Percentiles rank a stretch among this genome's conserved stretches.
Evolutionary conservation across 2,329 filamentous ascomycete species (phyloP).

Genomic region (Cladorrhinum sp.): DNA sequence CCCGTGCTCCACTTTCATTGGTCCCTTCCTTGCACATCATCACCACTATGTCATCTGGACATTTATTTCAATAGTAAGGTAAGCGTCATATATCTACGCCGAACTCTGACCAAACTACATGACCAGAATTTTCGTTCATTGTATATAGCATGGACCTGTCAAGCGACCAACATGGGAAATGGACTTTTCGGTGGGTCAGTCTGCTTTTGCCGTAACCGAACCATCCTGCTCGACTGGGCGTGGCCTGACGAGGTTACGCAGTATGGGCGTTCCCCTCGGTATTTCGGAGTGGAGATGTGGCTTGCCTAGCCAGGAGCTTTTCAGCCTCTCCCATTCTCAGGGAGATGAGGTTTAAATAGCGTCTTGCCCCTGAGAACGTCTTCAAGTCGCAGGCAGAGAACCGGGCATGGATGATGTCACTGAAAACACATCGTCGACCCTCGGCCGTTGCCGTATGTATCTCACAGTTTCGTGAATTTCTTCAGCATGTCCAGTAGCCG

Average conservation of each 20-base stretch:
- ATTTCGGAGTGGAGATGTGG: not conserved
- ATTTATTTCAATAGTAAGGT: not conserved
- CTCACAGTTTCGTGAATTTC: constrained; percentile 35
- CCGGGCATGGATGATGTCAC: constrained; percentile 29
- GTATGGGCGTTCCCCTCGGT: not conserved
- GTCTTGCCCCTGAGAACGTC: not conserved
- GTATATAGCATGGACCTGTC: not conserved
- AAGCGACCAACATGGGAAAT: not conserved
- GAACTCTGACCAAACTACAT: no score
- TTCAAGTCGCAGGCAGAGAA: constrained; percentile 17
- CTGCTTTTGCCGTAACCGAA: not conserved
- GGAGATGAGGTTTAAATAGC: not conserved
- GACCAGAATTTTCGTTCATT: not conserved
- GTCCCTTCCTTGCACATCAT: not conserved
- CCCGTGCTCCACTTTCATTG: constrained; percentile 3
- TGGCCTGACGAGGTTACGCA: no score
- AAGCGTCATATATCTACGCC: no score
- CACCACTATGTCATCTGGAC: not conserved
- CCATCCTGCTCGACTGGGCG: not conserved
- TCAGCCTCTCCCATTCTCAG: not conserved
- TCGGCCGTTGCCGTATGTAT: constrained; percentile 28
- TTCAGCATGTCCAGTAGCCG: constrained; percentile 34
- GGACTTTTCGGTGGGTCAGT: not conserved
- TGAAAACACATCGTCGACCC: constrained; percentile 29
- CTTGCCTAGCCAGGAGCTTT: not conserved